Base-by-base conservation (phyloP, 768 basidiomycete genomes). In the Pleurotus pulmonarius region DNA sequence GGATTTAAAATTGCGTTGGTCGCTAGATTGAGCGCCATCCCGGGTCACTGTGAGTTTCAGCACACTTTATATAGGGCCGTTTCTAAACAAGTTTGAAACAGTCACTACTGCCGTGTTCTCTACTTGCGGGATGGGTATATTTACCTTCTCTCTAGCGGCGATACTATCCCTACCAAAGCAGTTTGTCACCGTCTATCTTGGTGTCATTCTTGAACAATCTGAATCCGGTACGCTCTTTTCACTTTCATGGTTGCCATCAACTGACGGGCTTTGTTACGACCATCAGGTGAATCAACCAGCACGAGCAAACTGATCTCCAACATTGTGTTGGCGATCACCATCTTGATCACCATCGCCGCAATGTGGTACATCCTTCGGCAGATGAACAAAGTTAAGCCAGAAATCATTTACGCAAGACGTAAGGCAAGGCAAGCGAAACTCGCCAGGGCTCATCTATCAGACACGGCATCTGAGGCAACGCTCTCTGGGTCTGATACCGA, bases 81-180 rank as follows among this genome's bases (percentile, higher is more conserved):
- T 6, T 44, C n/a, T 22, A 44, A 16, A 12, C 16, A 16, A 18
- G 6, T 34, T 60, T 20, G 13, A 13, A 38, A 9, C 63, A 92
- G 90, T 94, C 66, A 92, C 92, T 0, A 94, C 92, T 4, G 90
- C 88, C 34, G 80, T 95, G 4, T 94, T 95, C 66, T 83, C 92
- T 2, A 87, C 93, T 3, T 94, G 92, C 66, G 94, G 94, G 38
- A 92, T 96, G 88, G 75, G 76, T 57, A 86, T 94, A 60, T 73
- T 85, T 63, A 77, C 85, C 25, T 97, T 95, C 70, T 75, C 82
- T 49, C 58, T 91, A 5, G 93, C 94, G 20, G 88, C 93, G 3
- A 71, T 94, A 61, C 73, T 94, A 15, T 91, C 92, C 16, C 70
- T 93, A 65, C 94, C 94, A 5, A 95, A 95, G 66, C 94, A 97